Evolutionary conservation across 1,284 basidiomycete genomes (phyloP), one percentile per base, ranked within the genome.

Genomic region (Lentinula novae-zelandiae): DNA sequence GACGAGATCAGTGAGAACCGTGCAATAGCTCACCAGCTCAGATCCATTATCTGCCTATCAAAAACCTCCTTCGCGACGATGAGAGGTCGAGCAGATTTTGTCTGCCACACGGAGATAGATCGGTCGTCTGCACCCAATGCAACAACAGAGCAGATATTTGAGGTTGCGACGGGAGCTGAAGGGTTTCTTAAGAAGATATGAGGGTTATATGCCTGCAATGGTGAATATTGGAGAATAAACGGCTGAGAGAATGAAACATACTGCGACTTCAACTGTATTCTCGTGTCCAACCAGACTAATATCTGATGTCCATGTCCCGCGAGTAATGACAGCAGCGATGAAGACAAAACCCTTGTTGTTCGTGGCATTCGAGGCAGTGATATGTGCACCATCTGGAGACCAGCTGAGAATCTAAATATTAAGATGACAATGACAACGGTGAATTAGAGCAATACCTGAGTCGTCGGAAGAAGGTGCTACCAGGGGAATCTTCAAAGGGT

Each of bases 301-400:
- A 62, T 95, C 91, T 6, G 90, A 90, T 2, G 86, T 87, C 95
- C 94, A 97, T 5, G 86, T 82, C 53, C 89, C 87, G 36, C 96
- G 82, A 5, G 92, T 89, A 65, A 98, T 95, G 31, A 99, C 94
- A 10, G 94, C 94, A 2, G 96, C 95, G 53, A 98, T 96, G 72
- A 99, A 99, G 7, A 99, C 95, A 59, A 95, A 96, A 3, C 95
- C 95, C 65, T 89, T 87, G 67, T 92, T 92, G 72, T 97, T 98
- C 67, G 96, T 98, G 2, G 96, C 95, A 69, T 99, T 99, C 0
- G 96, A 96, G 1, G 95, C 92, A 4, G 96, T 95, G 64, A 99
- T 92, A 70, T 97, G 93, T 6, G 94, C 92, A n/a, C 97, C 97
- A 72, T 99, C 97, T 2, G 96, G 96, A 1, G 96, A 97, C 97